Evolutionary conservation across 495 filamentous ascomycete genomes (phyloP), one percentile per base, ranked within the genome.

Genomic region (Patellaria atrata): DNA sequence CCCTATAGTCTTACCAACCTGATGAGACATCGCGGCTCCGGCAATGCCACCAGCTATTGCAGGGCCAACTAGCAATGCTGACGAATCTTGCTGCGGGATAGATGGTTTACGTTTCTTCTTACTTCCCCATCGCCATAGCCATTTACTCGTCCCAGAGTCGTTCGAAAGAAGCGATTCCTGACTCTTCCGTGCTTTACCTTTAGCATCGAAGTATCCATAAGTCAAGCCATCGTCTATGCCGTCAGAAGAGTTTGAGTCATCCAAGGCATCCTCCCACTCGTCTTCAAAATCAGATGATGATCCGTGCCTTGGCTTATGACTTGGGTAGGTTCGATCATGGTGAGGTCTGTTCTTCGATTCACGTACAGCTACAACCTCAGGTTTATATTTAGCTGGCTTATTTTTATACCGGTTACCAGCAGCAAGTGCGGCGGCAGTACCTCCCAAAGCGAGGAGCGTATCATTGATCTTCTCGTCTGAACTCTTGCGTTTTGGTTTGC

Each of bases 221-320:
- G 71, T 71, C 27, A 79, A 61, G 5, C 51, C 66, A 16, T 71
- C 74, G 35, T 57, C 58, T n/a, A 54, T 55, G 48, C 62, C 65
- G n/a, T n/a, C n/a, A 4, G 62, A 60, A 9, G 53, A 54, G 32
- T 43, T 38, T 21, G 44, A 39, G 19, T 62, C 64, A 19, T 65
- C 65, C 1, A 70, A 69, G 16, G 68, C 63, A 47, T 72, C 69
- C 30, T 75, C 65, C 75, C 73, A 77, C n/a, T 57, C 65, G n/a
- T 70, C 71, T 12, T 41, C 48, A 3, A 45, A 38, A 5, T 43
- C 58, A 2, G 38, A 27, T 25, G 20, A 29, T 17, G 21, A 33
- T n/a, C n/a, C n/a, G n/a, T 25, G 25, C 14, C 10, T 11, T 28
- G 13, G 3, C 35, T 50, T 26, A n/a, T 24, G 31, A 5, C 35